Percentiles rank a stretch among this genome's conserved stretches.
Evolutionary conservation across 192 early-diverging fungal species (phyloP).

Genomic region (Dissophora globulifera): DNA sequence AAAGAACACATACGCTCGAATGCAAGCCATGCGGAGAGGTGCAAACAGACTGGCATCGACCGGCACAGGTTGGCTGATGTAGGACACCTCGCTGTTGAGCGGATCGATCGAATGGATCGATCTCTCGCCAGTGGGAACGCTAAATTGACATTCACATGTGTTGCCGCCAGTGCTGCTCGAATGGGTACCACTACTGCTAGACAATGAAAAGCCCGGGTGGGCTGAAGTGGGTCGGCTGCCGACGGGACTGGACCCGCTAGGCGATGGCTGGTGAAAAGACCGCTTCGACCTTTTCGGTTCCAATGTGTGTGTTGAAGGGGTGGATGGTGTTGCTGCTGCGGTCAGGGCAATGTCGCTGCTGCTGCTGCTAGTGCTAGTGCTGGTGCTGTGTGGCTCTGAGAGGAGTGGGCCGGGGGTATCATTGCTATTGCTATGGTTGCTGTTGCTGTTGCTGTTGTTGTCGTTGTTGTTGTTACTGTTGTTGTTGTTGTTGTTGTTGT

Average conservation of each 20-base stretch:
- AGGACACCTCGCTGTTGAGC: conserved; percentile 35
- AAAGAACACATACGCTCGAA: conserved; percentile 41
- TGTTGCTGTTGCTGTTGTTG: neutral
- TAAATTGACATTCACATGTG: conserved; percentile 49
- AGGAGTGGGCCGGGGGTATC: conserved; percentile 1
- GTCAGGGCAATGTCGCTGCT: neutral
- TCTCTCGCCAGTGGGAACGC: conserved; percentile 45
- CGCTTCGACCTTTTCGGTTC: conserved; percentile 42
- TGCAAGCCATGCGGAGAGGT: conserved; percentile 48
- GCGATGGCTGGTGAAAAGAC: conserved; percentile 22
- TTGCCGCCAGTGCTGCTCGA: conserved; percentile 9
- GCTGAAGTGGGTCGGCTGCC: conserved; percentile 17
- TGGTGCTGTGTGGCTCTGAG: conserved; percentile 2
- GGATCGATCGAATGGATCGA: conserved; percentile 49
- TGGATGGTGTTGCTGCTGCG: neutral
- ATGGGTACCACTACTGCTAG: too few species aligned
- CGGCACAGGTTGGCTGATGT: conserved; percentile 45
- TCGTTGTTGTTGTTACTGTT: neutral
- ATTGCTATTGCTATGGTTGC: neutral
- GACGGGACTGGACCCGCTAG: conserved; percentile 2
- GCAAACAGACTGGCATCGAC: conserved; percentile 48
- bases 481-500: neutral
- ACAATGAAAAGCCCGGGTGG: conserved; percentile 5
- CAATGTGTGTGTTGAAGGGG: neutral
- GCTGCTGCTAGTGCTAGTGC: neutral